Percentiles rank a stretch among this genome's conserved stretches.
phyloP scores from a whole-genome alignment of 257 asterid genomes.

The Penstemon davidsonii region DNA sequence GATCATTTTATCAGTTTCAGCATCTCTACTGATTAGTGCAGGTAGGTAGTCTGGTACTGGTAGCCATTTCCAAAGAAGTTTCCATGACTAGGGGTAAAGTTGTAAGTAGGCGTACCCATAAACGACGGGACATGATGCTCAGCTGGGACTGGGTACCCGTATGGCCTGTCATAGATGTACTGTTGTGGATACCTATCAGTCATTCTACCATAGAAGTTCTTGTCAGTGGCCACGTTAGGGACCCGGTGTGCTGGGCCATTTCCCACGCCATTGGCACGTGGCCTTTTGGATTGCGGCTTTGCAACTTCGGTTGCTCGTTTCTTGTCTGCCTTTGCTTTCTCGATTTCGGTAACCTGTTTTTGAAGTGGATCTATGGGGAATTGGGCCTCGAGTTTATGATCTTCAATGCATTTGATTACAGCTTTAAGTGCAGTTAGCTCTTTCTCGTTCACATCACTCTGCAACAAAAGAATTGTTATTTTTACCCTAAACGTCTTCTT shows the following conservation, averaged over 20 bases:
- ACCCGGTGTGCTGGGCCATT: slow-evolving; percentile 54
- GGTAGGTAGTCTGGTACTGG: slow-evolving; percentile 91
- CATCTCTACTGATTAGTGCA: slow-evolving; percentile 87
- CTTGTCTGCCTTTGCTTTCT: slow-evolving; percentile 94
- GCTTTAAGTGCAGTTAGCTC: slow-evolving; percentile 90
- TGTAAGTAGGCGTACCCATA: slow-evolving; percentile 60
- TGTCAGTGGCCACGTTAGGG: slow-evolving; percentile 52
- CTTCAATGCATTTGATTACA: slow-evolving; percentile 89
- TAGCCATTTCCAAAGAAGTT: slow-evolving; percentile 88
- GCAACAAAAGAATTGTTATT: slow-evolving; percentile 30
- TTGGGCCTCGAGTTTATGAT: slow-evolving; percentile 75
- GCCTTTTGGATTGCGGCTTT: slow-evolving; percentile 92
- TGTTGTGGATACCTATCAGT: slow-evolving; percentile 75
- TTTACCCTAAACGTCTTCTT: no score
- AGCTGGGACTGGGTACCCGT: slow-evolving; percentile 60
- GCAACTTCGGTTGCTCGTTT: slow-evolving; percentile 92
- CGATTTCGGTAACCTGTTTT: slow-evolving; percentile 72
- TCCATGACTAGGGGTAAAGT: slow-evolving; percentile 65
- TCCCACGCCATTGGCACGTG: slow-evolving; percentile 75
- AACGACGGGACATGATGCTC: slow-evolving; percentile 64
- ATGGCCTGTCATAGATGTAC: slow-evolving; percentile 72
- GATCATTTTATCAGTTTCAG: slow-evolving; percentile 51
- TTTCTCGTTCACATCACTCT: slow-evolving; percentile 81
- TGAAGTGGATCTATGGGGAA: slow-evolving; percentile 85
- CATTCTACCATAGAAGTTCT: slow-evolving; percentile 62